Base-by-base conservation (phyloP, 2,329 filamentous ascomycete species). In the Fusarium newnesense region DNA sequence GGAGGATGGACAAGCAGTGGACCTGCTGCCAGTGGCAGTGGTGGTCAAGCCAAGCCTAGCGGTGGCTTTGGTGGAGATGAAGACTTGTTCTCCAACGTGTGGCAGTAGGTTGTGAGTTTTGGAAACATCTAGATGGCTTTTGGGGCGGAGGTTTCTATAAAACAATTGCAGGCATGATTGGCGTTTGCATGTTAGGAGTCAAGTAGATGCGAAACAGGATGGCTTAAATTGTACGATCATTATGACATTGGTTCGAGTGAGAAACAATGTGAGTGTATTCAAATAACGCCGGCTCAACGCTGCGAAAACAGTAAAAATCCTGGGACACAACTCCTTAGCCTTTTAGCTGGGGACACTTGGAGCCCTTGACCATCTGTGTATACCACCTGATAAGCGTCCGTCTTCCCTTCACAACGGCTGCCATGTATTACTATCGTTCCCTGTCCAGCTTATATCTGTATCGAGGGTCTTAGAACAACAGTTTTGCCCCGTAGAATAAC, bases 41-140 rank as follows among this genome's bases (percentile, higher is more conserved):
- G 80, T 50, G 81, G 81, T 52, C 81, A 81, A 30, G 79, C 83
- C 19, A 83, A 93, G 83, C 85, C 91, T 39, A 83, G 87, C 32
- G 84, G 87, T 28, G 89, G 89, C 19, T 89, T 92, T 75, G 91
- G 89, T 26, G 90, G 87, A 60, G 91, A 90, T 61, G 96, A 98
- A 74, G 96, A 98, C 84, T 82, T 98, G 78, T 98, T 98, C 83
- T 95, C 93, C 37, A 98, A 98, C 82, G 96, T 98, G 56, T 98
- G 96, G 96, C 89, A 95, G 84, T 98, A 83, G 26, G n/a, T 24
- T 26, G 67, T 43, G 56, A 24, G 30, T 61, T 64, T 57, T 64
- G 67, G 58, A 62, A 64, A 64, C 49, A 70, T 62, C 49, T 66
- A 67, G 62, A 70, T 68, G 59, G 70, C 26, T 49, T 63, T 57